Evolutionary conservation across 129 eudicot genomes (phyloP).

Genomic region (Flaveria trinervia): DNA sequence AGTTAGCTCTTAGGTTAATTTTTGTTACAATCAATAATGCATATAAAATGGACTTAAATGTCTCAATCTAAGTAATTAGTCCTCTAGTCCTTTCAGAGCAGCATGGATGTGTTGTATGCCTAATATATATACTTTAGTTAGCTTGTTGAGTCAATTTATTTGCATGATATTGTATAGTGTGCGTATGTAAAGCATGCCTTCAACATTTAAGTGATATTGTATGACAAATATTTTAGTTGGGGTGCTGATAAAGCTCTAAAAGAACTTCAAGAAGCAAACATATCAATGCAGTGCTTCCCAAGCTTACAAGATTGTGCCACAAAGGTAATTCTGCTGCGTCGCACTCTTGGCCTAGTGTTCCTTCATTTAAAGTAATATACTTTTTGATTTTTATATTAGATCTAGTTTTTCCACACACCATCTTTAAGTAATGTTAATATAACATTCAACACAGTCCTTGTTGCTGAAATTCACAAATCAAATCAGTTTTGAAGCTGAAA

Average conservation of each 20-base stretch:
- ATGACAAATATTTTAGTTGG: slow-evolving; percentile 56
- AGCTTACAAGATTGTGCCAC: slow-evolving; percentile 78
- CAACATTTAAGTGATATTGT: slow-evolving; percentile 17
- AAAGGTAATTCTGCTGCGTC: slow-evolving; percentile 44
- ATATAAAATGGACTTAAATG: not conserved
- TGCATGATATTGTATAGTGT: not conserved
- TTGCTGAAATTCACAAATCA: slow-evolving; percentile 14
- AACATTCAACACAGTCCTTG: not conserved
- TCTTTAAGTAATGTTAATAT: not conserved
- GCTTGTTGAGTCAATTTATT: not conserved
- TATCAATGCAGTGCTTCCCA: slow-evolving; percentile 73
- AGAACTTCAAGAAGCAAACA: slow-evolving; percentile 90
- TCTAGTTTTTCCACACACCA: slow-evolving; percentile 4
- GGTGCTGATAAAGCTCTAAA: slow-evolving; percentile 76
- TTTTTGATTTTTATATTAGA: not conserved
- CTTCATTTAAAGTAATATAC: not conserved
- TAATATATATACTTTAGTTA: slow-evolving; percentile 5
- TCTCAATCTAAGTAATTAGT: not conserved
- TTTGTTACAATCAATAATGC: slow-evolving; percentile 13
- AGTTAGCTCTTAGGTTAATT: not conserved
- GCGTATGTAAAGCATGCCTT: slow-evolving; percentile 8
- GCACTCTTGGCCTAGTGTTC: not conserved
- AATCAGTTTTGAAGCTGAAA: slow-evolving; percentile 18
- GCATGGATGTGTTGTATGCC: slow-evolving; percentile 14
- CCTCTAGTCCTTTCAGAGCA: not conserved